phyloP scores from a whole-genome alignment of 2,329 filamentous ascomycete species.

The Pseudopithomyces chartarum region DNA sequence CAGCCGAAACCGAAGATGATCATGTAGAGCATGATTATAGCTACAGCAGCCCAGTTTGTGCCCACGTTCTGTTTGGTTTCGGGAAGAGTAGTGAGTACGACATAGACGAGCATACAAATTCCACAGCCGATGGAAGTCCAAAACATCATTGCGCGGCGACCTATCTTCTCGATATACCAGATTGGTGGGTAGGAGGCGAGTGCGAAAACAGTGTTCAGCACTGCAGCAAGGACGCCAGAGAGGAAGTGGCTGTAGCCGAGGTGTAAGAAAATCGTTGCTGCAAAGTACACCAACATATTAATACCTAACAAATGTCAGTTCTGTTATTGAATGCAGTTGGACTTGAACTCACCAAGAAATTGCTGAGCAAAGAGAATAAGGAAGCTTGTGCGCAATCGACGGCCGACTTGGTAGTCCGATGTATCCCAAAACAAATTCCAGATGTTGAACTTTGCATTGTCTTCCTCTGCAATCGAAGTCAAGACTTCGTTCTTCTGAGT shows the following conservation, averaged over 20 bases:
- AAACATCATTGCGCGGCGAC: constrained; percentile 34
- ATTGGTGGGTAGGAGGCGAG: constrained; percentile 56
- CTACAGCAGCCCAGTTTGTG: constrained; percentile 33
- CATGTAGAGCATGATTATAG: constrained; percentile 32
- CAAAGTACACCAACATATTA: constrained; percentile 39
- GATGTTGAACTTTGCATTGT: constrained; percentile 31
- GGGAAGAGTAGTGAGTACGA: constrained; percentile 25
- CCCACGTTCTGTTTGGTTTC: constrained; percentile 9
- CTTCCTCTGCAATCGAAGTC: constrained; percentile 28
- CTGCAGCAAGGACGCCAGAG: constrained; percentile 45
- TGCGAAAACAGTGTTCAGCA: constrained; percentile 89
- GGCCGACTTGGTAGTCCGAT: constrained; percentile 42
- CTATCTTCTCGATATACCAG: constrained; percentile 38
- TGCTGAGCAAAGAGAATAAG: constrained; percentile 31
- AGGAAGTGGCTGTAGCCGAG: constrained; percentile 24
- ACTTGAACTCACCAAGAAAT: constrained; percentile 12
- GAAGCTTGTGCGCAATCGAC: constrained; percentile 45
- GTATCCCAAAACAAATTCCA: constrained; percentile 41
- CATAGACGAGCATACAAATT: constrained; percentile 32
- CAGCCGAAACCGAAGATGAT: constrained; percentile 37
- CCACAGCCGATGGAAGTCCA: constrained; percentile 26
- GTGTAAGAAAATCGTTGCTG: constrained; percentile 40
- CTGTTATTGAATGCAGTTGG: not conserved
- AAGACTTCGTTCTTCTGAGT: constrained; percentile 30
- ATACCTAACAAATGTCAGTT: constrained; percentile 11